Evolutionary conservation across 2,329 filamentous ascomycete genomes (phyloP), one percentile per base, ranked within the genome.

Genomic region (Calonectria honghensis): DNA sequence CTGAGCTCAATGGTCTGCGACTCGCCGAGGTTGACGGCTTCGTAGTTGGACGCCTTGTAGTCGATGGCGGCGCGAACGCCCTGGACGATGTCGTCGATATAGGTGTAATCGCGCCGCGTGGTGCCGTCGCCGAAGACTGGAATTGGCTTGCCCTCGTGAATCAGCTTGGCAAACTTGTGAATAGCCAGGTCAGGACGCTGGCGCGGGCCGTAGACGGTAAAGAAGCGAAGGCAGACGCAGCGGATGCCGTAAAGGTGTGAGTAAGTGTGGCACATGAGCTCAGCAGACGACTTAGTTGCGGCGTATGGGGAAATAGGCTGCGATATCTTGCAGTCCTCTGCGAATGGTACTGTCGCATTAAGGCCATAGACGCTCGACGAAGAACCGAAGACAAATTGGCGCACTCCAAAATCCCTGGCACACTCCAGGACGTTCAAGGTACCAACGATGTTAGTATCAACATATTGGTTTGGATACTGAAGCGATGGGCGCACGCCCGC

Each of bases 101-200:
- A 78, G 14, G 79, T 81, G 52, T 79, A 81, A 31, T 81, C 79
- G n/a, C 79, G 76, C 10, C 77, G 75, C 13, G 78, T 76, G 27
- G 73, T 75, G 32, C 78, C 79, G 41, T 81, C 77, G 11, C 79
- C 78, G 41, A 80, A 81, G 4, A 80, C 73, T 29, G 79, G 78
- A 14, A 81, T 77, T 14, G 79, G 75, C 70, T 77, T 77, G 5
- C 77, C 79, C 24, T 76, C 72, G 68, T 57, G 50, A 24, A 81
- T 81, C 20, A 80, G 64, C 67, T 75, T 75, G 4, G 78, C 73
- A 32, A 80, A 80, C 45, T 81, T 81, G 72, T 78, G 74, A 37
- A 80, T 79, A 10, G 79, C 79, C 51, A 81, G 69, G 50, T 81
- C 79, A 3, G 79, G 79, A 6, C 79, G 79, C 68, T 80, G 78